Conservation (phyloP, 345 rosid genomes). For the Gossypium stocksii region DNA sequence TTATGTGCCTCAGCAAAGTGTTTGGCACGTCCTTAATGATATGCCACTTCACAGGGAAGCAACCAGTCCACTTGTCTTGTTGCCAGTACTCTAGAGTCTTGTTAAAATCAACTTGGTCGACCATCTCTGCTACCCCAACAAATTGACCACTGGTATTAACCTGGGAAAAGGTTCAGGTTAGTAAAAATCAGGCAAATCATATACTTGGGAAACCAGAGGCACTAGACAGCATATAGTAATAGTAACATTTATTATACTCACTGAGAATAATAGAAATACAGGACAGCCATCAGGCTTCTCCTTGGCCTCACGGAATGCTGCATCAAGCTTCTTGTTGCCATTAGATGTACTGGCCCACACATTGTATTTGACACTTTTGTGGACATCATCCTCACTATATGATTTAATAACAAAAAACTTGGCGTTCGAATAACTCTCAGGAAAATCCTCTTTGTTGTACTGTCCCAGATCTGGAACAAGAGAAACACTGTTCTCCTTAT, state of each 20-base stretch:
- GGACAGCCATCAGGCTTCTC: constrained; percentile 49
- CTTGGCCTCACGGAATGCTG: constrained; percentile 49
- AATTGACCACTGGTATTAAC: constrained; percentile 83
- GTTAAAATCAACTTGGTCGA: constrained; percentile 63
- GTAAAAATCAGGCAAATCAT: constrained; percentile 2
- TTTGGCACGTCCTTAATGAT: constrained; percentile 73
- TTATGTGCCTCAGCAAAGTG: constrained; percentile 57
- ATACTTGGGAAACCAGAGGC: neutral
- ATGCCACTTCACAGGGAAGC: constrained; percentile 80
- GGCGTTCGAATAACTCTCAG: constrained; percentile 45
- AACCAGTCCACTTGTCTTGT: constrained; percentile 83
- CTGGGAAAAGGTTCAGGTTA: constrained; percentile 30
- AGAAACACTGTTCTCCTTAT: constrained; percentile 26
- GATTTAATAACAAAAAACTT: constrained; percentile 75
- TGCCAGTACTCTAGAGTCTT: constrained; percentile 72
- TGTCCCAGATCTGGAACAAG: constrained; percentile 34
- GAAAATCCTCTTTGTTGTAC: constrained; percentile 50
- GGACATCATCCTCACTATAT: constrained; percentile 83
- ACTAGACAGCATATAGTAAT: neutral
- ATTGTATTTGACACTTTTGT: constrained; percentile 69
- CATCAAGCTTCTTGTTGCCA: constrained; percentile 75
- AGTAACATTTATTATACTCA: constrained; percentile 30
- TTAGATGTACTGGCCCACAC: constrained; percentile 77
- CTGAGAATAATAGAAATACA: constrained; percentile 72
- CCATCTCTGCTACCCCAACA: constrained; percentile 82